These are phyloP conservation scores for Monotropa hypopitys DNA, from an alignment of 179 eudicot genomes.

Conservation along the genomic window DNA sequence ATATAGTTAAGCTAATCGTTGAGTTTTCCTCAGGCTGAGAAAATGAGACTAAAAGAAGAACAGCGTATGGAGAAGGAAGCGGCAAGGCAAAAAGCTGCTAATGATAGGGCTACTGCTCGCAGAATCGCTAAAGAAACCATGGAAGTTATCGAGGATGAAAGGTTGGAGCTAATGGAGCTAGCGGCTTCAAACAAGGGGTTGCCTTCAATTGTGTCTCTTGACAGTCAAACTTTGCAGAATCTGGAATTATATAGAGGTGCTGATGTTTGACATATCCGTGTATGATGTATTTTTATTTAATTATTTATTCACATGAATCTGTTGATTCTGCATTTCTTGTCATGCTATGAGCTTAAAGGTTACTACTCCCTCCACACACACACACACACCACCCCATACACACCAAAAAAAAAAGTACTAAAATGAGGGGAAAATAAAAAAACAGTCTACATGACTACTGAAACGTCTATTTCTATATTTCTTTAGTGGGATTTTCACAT, in stretches of 20 bases:
- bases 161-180: slow-evolving; percentile 90
- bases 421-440: neutral
- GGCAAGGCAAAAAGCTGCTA: slow-evolving; percentile 74
- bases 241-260: slow-evolving; percentile 83
- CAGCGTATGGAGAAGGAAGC: slow-evolving; percentile 77
- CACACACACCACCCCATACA: neutral
- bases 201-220: slow-evolving; percentile 73
- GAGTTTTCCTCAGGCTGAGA: slow-evolving; percentile 51
- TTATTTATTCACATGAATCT: neutral
- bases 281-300: neutral
- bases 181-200: slow-evolving; percentile 80
- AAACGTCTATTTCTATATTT: neutral
- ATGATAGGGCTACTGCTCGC: slow-evolving; percentile 82
- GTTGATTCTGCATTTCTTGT: neutral
- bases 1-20: neutral
- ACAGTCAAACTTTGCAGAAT: slow-evolving; percentile 72
- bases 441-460: neutral
- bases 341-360: neutral
- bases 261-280: slow-evolving; percentile 1
- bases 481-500: neutral
- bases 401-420: neutral
- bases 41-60: slow-evolving; percentile 79
- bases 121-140: slow-evolving; percentile 83
- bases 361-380: no score
- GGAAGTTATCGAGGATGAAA: slow-evolving; percentile 96